These are phyloP conservation scores for Centella asiatica DNA, from an alignment of 129 eudicot genomes.

Conservation along the genomic window DNA sequence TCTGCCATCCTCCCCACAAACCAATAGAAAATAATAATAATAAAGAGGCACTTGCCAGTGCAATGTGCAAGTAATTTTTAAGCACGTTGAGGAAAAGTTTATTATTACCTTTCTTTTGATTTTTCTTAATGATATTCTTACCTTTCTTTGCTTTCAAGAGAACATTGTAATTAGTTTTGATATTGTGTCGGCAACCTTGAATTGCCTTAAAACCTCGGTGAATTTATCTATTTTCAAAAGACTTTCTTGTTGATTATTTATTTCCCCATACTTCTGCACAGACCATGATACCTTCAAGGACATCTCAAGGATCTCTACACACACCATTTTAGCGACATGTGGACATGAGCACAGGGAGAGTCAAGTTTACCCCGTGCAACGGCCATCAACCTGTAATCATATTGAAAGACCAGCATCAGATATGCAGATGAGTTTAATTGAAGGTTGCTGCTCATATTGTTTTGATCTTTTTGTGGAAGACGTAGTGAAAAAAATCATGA, in stretches of 20 bases:
- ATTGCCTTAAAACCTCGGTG: not conserved
- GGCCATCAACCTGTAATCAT: conserved; percentile 1
- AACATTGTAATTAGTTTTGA: too few relatives aligned
- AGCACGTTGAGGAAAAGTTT: not conserved
- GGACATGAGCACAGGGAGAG: conserved; percentile 13
- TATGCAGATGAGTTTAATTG: conserved; percentile 1
- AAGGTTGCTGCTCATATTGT: conserved; percentile 6
- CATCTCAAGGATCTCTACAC: conserved; percentile 49
- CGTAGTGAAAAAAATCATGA: not conserved
- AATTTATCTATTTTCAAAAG: too few relatives aligned
- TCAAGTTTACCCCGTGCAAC: conserved; percentile 10
- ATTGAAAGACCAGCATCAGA: not conserved
- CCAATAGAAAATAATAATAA: too few relatives aligned
- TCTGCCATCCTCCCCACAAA: too few relatives aligned
- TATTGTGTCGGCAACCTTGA: not conserved
- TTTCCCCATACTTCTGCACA: conserved; percentile 23
- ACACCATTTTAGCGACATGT: conserved; percentile 43
- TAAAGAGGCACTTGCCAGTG: too few relatives aligned
- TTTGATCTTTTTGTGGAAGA: conserved; percentile 4
- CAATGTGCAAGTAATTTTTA: not conserved
- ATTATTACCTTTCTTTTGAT: not conserved
- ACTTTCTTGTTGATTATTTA: not conserved
- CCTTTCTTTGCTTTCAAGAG: too few relatives aligned
- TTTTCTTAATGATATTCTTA: too few relatives aligned
- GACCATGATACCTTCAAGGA: conserved; percentile 49